Base-by-base conservation (phyloP, 176 grass and related monocot species). In the Alloteropsis semialata region DNA sequence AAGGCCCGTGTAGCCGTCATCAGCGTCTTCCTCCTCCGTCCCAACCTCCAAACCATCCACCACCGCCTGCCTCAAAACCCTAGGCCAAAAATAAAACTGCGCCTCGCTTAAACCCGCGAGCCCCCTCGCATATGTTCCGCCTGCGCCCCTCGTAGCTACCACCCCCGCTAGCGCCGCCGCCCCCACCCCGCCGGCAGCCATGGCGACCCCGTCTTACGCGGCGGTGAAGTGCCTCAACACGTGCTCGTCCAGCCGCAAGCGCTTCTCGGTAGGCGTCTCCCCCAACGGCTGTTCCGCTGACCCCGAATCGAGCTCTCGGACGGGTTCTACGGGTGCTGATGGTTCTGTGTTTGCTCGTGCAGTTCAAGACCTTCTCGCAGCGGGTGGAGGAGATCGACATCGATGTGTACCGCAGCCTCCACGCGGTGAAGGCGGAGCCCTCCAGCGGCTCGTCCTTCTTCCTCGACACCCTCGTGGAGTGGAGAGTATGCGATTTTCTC, bases 331-430 rank as follows among this genome's bases (percentile, higher is more conserved):
- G 77, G 81, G 7, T 82, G 51, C 63, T 89, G 59, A 86, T 44
- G 65, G 43, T 6, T 74, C 15, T 77, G 14, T 37, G 25, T 88
- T 48, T 54, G 34, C 22, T 75, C 37, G 32, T 73, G 84, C 85
- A 98, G 96, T 98, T 98, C 82, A 98, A 98, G 84, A 93, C 32
- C 59, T 95, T 95, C 90, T 91, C 92, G 34, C 84, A 90, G 79
- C 87, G 96, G 59, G 87, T 98, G 37, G 87, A 82, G 69, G 96
- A 98, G 60, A 93, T 98, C 76, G 69, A 91, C 68, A 98, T 98
- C 73, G 82, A 95, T 82, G 96, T 98, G 15, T 98, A 81, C 85
- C 92, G 89, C 42, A 95, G 81, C 54, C 90, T 95, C 25, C 88
- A 85, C 37, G 65, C 76, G 13, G 75, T 98, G 10, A 98, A 95